Evolutionary conservation across 139 green algal genomes (phyloP).

Genomic region (Tetradesmus obliquus): DNA sequence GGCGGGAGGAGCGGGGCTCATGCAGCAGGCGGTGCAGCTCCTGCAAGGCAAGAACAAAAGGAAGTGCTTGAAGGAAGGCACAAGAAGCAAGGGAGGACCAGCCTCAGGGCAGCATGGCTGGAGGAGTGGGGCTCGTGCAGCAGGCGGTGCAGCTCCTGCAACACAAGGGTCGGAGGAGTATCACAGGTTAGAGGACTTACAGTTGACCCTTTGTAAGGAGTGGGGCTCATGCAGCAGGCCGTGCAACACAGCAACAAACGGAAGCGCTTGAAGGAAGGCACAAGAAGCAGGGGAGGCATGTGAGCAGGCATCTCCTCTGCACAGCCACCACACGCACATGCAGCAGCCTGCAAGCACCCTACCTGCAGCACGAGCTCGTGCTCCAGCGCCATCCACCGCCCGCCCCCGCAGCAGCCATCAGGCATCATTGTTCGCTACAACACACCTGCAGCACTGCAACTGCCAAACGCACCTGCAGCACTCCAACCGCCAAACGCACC

Average conservation of each 20-base stretch:
- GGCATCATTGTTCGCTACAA: background rate
- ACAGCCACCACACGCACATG: too few species aligned
- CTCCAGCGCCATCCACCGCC: too few species aligned
- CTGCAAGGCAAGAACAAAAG: background rate
- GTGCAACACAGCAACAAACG: background rate
- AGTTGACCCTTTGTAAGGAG: too few species aligned
- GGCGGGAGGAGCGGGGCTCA: background rate
- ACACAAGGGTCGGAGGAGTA: too few species aligned
- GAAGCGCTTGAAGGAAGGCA: background rate
- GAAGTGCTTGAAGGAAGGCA: background rate
- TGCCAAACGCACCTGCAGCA: background rate
- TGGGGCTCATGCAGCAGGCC: too few species aligned
- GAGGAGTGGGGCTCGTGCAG: slow-evolving; percentile 3
- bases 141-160: slow-evolving; percentile 23
- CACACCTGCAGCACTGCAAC: background rate
- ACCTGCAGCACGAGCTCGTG: too few species aligned
- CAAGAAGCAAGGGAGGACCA: background rate
- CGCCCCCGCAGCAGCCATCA: too few species aligned
- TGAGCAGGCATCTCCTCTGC: too few species aligned
- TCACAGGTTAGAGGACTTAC: too few species aligned
- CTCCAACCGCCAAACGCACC: too few species aligned
- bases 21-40: slow-evolving; percentile 30
- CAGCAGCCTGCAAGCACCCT: too few species aligned
- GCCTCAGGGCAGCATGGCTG: background rate
- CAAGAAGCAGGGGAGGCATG: background rate